Evolutionary conservation across 2,329 filamentous ascomycete species (phyloP).

Genomic region (Aureobasidium sp.): DNA sequence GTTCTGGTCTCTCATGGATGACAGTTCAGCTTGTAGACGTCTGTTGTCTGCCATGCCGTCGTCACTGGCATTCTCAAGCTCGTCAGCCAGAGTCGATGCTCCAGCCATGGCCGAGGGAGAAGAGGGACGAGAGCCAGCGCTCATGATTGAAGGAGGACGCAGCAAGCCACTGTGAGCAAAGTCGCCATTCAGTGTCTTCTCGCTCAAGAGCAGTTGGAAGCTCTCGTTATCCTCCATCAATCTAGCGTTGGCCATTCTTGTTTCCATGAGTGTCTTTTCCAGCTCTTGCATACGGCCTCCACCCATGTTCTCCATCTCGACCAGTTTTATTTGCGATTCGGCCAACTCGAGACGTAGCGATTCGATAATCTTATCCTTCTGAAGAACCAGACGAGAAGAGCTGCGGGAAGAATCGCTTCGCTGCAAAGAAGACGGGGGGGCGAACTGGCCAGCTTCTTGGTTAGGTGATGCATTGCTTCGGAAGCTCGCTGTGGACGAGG

Average conservation of each 20-base stretch:
- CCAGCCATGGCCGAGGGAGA: conserved; percentile 31
- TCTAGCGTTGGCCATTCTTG: conserved; percentile 89
- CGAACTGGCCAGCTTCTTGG: conserved; percentile 72
- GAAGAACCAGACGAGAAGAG: conserved; percentile 80
- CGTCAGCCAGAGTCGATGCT: conserved; percentile 73
- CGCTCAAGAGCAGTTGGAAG: conserved; percentile 88
- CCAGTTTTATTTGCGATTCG: conserved; percentile 89
- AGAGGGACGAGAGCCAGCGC: conserved; percentile 18
- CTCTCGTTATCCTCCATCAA: conserved; percentile 99
- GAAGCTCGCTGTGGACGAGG: conserved; percentile 31
- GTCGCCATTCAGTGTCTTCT: conserved; percentile 92
- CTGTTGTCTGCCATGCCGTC: conserved; percentile 49
- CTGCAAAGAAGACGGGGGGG: conserved; percentile 74
- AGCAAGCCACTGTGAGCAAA: conserved; percentile 78
- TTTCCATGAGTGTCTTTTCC: conserved; percentile 84
- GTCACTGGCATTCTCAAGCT: conserved; percentile 58
- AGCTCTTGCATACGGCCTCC: conserved; percentile 82
- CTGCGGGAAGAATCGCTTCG: conserved; percentile 69
- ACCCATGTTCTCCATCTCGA: conserved; percentile 88
- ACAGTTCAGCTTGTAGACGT: conserved; percentile 66
- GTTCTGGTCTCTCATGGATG: conserved; percentile 82
- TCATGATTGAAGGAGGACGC: conserved; percentile 41
- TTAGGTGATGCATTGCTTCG: conserved; percentile 51
- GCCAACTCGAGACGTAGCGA: conserved; percentile 85
- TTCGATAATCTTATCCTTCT: conserved; percentile 96